Evolutionary conservation across 441 rosid species (phyloP).

Genomic region (Corymbia citriodora): DNA sequence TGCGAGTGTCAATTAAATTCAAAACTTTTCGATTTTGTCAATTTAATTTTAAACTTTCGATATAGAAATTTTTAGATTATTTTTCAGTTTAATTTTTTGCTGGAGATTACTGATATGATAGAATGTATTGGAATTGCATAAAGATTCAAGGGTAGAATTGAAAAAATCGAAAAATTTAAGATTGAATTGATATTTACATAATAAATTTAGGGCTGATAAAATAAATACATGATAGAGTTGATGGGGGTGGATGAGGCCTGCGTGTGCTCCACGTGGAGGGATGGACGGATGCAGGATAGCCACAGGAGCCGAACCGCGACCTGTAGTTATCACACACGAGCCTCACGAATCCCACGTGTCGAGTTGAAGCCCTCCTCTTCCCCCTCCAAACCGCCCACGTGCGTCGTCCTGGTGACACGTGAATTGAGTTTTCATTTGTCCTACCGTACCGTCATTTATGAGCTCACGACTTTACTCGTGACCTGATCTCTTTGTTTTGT

Average conservation of each 20-base stretch:
- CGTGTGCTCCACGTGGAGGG: no score
- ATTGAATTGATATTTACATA: fast-evolving
- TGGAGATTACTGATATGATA: fast-evolving
- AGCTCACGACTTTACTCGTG: background rate
- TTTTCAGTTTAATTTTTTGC: background rate
- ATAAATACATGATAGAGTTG: background rate
- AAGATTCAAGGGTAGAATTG: background rate
- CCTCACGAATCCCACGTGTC: background rate
- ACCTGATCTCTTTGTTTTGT: background rate
- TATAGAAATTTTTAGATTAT: fast-evolving
- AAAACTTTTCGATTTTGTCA: background rate
- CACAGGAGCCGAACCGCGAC: background rate
- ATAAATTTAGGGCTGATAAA: background rate
- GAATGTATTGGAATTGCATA: no score
- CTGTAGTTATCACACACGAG: background rate
- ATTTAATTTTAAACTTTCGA: background rate
- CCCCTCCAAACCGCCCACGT: fast-evolving
- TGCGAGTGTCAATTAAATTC: fast-evolving
- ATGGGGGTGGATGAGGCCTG: background rate
- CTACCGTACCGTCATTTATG: no score
- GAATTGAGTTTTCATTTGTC: no score
- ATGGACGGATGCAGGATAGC: background rate
- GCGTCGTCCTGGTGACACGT: fast-evolving
- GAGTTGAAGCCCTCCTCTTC: background rate
- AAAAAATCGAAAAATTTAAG: background rate